phyloP scores from a whole-genome alignment of 1,139 yeast species.

The Candida sp. region DNA sequence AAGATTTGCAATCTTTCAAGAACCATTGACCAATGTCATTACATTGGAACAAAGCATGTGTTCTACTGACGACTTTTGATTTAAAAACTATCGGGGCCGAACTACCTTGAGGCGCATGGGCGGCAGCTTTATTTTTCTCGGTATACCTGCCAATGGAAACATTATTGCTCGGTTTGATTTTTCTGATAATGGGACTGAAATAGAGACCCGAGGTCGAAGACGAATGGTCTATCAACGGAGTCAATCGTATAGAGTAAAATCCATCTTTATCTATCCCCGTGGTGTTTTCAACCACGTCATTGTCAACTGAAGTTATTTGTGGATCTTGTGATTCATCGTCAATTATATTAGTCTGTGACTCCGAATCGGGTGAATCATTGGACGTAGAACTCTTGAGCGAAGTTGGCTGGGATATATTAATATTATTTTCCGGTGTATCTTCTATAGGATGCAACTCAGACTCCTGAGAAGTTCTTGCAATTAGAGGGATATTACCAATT shows the following conservation, averaged over 20 bases:
- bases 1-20: slow-evolving; percentile 79
- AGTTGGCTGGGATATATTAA: background rate
- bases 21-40: slow-evolving; percentile 81
- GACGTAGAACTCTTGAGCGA: slow-evolving; percentile 1
- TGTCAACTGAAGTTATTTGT: background rate
- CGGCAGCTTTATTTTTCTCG: slow-evolving; percentile 74
- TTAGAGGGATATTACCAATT: background rate
- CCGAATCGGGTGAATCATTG: background rate
- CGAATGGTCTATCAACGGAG: slow-evolving; percentile 86
- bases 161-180: slow-evolving; percentile 58
- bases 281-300: slow-evolving; percentile 2
- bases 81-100: slow-evolving; percentile 84
- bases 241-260: slow-evolving; percentile 66
- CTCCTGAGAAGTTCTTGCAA: background rate
- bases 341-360: background rate
- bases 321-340: too few species aligned
- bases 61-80: slow-evolving; percentile 88
- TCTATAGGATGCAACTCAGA: background rate
- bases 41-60: slow-evolving; percentile 81
- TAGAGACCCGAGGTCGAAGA: slow-evolving; percentile 74
- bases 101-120: slow-evolving; percentile 69
- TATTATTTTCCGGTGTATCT: background rate
- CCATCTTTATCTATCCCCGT: slow-evolving; percentile 51
- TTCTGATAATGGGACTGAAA: slow-evolving; percentile 80
- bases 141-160: slow-evolving; percentile 83